Evolutionary conservation across 148 eudicot species (phyloP), one percentile per base, ranked within the genome.

Genomic region (Euryodendron excelsum): DNA sequence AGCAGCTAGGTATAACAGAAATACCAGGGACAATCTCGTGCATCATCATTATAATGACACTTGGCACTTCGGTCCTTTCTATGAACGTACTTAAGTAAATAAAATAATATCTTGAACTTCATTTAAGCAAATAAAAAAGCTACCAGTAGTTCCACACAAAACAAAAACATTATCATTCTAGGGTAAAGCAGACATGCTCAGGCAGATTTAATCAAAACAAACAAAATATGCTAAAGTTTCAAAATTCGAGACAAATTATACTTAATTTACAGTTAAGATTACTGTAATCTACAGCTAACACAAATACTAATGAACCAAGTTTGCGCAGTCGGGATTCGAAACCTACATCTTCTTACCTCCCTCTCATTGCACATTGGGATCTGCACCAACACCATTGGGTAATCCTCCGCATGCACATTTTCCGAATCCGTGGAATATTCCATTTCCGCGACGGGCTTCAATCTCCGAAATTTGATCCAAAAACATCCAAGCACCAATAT

Each of bases 311-410:
- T 5, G 15, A 64, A 33, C 3, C 34, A 25, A 83, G 1, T 61
- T 18, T n/a, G 30, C 31, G 18, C 18, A 77, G 39, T 64, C 74
- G 81, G 85, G 81, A 69, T 76, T 81, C 59, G 88, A 82, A 84
- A 92, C 97, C 97, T 89, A 92, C 93, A 87, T 92, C 84, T 74
- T 83, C 95, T 92, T 88, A 93, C 98, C 98, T 94, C 98, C 91
- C 87, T 86, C 87, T 94, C 98, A 82, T 94, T 94, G 86, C 98
- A 94, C 98, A 94, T 94, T 6, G 98, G 98, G 53, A 94, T 89
- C 85, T 94, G 98, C 72, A 94, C 85, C 76, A 94, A 78, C 80
- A 92, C 97, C 98, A 92, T 94, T 0, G 98, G 98, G 82, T 84
- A 94, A 71, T 89, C 87, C 81, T 73, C 90, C 68, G 69, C 55